Evolutionary conservation across 352 stramenopile species (phyloP).

Genomic region (Peronospora belbahrii): DNA sequence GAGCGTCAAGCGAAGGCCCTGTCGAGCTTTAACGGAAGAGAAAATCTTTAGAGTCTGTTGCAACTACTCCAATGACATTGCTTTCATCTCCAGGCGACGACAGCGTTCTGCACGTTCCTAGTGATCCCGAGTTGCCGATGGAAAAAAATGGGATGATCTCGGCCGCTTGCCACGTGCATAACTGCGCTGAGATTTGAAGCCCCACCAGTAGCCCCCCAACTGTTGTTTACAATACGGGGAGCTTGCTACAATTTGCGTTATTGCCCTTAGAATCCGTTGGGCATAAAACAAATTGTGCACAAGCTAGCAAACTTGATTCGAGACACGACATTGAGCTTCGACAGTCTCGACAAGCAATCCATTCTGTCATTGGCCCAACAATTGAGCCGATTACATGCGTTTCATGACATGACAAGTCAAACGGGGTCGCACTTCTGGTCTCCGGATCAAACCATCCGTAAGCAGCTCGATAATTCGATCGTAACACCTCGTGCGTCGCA

Average conservation of each 20-base stretch:
- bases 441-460: constrained; percentile 30
- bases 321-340: constrained; percentile 12
- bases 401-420: constrained; percentile 22
- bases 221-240: constrained; percentile 46
- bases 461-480: constrained; percentile 14
- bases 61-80: constrained; percentile 36
- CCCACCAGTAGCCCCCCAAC: constrained; percentile 25
- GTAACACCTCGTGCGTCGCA: constrained; percentile 26
- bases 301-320: constrained; percentile 35
- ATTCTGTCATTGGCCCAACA: constrained; percentile 20
- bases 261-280: constrained; percentile 31
- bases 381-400: constrained; percentile 24
- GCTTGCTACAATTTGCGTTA: constrained; percentile 32
- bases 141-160: constrained; percentile 43
- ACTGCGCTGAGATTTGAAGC: constrained; percentile 22
- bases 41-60: constrained; percentile 15
- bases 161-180: constrained; percentile 27
- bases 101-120: constrained; percentile 19
- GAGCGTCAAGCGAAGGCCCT: constrained; percentile 19
- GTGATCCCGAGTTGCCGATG: constrained; percentile 29
- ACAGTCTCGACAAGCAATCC: constrained; percentile 21
- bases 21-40: constrained; percentile 27
- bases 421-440: constrained; percentile 12
- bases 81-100: constrained; percentile 25
- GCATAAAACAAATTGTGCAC: constrained; percentile 45